Evolutionary conservation across 2,329 filamentous ascomycete genomes (phyloP).

Genomic region (Aspergillus sp.): DNA sequence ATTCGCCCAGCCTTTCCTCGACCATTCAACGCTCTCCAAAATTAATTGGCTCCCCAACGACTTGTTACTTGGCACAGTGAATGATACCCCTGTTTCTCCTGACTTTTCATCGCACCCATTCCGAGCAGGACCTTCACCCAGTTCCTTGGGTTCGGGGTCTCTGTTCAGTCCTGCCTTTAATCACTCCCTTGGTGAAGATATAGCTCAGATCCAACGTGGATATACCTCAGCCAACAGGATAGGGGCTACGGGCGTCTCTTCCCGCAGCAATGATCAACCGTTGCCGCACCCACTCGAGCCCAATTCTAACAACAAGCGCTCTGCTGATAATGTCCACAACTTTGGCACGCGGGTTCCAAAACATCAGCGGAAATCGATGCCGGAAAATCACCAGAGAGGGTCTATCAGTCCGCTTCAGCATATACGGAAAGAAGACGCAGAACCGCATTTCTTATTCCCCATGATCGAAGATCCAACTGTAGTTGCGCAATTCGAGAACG

Average conservation of each 20-base stretch:
- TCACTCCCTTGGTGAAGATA: constrained; percentile 5
- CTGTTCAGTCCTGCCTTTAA: too few species aligned
- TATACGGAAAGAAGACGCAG: constrained; percentile 9
- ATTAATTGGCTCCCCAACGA: constrained; percentile 40
- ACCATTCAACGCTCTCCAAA: constrained; percentile 27
- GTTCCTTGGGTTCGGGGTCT: constrained; percentile 15
- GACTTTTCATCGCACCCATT: constrained; percentile 16
- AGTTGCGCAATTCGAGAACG: constrained; percentile 18
- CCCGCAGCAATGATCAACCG: constrained; percentile 19
- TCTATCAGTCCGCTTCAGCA: constrained; percentile 10
- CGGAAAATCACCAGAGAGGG: constrained; percentile 13
- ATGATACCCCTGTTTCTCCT: constrained; percentile 12
- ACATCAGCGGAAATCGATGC: constrained; percentile 21
- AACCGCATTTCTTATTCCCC: constrained; percentile 25
- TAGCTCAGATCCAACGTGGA: constrained; percentile 19
- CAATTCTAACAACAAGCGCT: constrained; percentile 19
- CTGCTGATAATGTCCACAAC: constrained; percentile 29
- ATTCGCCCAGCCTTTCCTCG: constrained; percentile 25
- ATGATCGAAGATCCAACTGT: constrained; percentile 14
- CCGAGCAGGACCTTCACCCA: constrained; percentile 17
- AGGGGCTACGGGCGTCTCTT: constrained; percentile 18
- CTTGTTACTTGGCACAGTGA: constrained; percentile 20
- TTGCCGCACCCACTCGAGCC: constrained; percentile 19
- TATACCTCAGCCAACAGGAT: constrained; percentile 18
- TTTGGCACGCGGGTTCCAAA: constrained; percentile 25